Evolutionary conservation across 169 alveolate genomes (phyloP), one percentile per base, ranked within the genome.

Genomic region (Plasmodium cynomolgi): DNA sequence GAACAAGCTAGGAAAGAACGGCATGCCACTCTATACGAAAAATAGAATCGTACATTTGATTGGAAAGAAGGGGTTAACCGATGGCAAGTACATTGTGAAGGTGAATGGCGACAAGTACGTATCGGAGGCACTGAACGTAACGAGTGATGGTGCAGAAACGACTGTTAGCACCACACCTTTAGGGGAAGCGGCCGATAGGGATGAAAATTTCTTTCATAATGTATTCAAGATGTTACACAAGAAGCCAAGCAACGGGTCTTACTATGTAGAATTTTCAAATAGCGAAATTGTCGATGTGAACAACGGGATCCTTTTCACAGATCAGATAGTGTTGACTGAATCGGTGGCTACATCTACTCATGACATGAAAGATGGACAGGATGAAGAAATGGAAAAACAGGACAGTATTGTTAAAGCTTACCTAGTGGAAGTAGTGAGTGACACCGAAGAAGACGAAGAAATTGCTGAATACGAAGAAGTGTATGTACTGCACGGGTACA

Each of bases 221-320:
- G 20, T 83, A 3, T 58, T 83, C 3, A 83, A 54, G 74, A 34
- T 83, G 44, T 62, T 83, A 62, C 26, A 83, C 41, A 68, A 56
- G 34, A 83, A 54, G 47, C 82, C 82, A 17, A 17, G 37, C 13
- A 62, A 62, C 29, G 91, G 81, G 44, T 83, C 74, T 2, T 83
- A 83, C 41, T 83, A 33, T n/a, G 50, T 83, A 13, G 81, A 83
- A 62, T 1, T 83, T 26, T 50, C 81, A 15, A 62, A 50, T 20
- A 79, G 44, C 37, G 44, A 58, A 44, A 83, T 56, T 7, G 26
- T 8, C 7, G 91, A 83, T n/a, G 37, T 83, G 41, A 81, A 20
- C 37, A 8, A 26, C 0, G 41, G 15, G n/a, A 6, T 68, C 9
- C 5, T 26, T 23, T 50, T 15, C 23, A 68, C 41, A 26, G 77